A percentile compares a stretch with the other conserved stretches of the same genome.
Evolutionary conservation across 2,329 filamentous ascomycete species (phyloP).

Genomic region (Pyricularia grisea): DNA sequence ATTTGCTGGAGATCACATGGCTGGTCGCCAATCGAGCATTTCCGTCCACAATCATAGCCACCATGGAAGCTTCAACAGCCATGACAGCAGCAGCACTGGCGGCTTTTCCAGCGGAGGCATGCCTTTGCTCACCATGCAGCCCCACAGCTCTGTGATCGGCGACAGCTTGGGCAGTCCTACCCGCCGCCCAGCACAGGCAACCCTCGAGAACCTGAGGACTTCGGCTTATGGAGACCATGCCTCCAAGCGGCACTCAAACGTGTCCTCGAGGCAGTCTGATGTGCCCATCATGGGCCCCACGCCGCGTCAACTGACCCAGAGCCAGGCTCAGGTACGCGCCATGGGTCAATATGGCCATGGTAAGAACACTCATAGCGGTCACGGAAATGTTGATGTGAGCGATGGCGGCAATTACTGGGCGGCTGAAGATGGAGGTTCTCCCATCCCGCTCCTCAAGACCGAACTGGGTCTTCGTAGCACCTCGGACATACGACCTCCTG

Average conservation of each 20-base stretch:
- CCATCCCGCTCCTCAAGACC: conserved; percentile 5
- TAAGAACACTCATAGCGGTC: too few species aligned
- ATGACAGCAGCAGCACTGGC: background rate
- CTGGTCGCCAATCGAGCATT: background rate
- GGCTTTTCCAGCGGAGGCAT: background rate
- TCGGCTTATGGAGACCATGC: background rate
- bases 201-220: conserved; percentile 1
- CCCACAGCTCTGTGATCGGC: background rate
- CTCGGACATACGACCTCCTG: background rate
- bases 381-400: background rate
- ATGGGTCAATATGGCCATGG: background rate
- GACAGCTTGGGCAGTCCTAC: background rate
- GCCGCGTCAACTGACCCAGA: background rate
- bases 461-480: background rate
- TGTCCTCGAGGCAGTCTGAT: background rate
- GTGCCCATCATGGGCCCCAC: background rate
- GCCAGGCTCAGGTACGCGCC: background rate
- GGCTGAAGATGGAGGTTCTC: conserved; percentile 1
- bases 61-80: background rate
- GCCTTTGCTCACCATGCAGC: background rate
- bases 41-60: background rate
- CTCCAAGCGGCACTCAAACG: background rate
- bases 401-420: background rate
- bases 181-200: background rate
- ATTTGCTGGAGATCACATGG: background rate